Base-by-base conservation (phyloP, 176 grass and related monocot genomes). In the Cocos nucifera region DNA sequence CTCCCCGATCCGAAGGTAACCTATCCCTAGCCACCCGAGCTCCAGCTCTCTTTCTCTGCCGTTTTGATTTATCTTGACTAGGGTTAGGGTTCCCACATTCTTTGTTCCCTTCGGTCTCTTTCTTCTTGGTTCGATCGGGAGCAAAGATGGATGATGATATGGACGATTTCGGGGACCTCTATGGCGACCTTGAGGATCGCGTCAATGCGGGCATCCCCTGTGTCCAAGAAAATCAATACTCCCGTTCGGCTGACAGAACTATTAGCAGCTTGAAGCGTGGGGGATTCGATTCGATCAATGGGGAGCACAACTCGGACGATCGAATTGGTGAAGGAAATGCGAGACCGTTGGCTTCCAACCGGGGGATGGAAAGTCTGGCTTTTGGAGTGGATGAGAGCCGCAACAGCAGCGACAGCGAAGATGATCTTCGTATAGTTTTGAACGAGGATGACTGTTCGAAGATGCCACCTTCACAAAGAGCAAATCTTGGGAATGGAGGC, bases 121-220 rank as follows among this genome's bases (percentile, higher is more conserved):
- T 35, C 6, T 35, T 10, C 0, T 35, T 35, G 7, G 7, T 35
- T 35, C 32, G 32, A 35, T 35, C 32, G 32, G 32, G 5, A 35
- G 32, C 32, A 35, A 35, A 35, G 32, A 35, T 35, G 32, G 32
- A 35, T 35, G 32, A 9, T 10, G 32, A 35, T 35, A 35, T 55
- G 3, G 89, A 73, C 0, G 89, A 87, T 54, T 73, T 79, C 57
- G 84, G 74, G 16, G 74, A 88, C 20, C 89, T 95, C 49, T 95
- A 95, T 57, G 89, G 68, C 17, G 89, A 79, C 66, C 84, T 95
- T 78, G 84, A 79, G 15, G 78, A 85, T 61, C 80, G 79, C 35
- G 78, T 88, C 19, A 71, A 63, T 15, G 84, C 63, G 1, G 75
- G 70, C 12, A 72, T 82, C 4, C 0, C 7, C 32, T 35, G 32